Base-by-base conservation (phyloP, 495 filamentous ascomycete genomes). In the Penicillium desertorum region DNA sequence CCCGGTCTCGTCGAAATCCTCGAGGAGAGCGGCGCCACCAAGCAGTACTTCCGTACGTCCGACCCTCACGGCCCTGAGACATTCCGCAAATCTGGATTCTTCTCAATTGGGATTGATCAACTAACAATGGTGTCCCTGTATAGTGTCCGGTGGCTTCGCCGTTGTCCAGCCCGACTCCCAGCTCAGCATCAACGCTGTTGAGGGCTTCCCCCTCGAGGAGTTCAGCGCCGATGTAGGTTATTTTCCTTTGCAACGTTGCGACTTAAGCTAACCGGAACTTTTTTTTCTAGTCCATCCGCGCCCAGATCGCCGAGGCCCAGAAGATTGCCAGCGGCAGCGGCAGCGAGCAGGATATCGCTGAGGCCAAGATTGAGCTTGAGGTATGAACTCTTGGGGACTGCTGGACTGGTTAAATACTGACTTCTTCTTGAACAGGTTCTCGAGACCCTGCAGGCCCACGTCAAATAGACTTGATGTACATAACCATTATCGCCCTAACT, bases 311-410 rank as follows among this genome's bases (percentile, higher is more conserved):
- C 51, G 94, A 99, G 79, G 90, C 93, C 58, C 89, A 96, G 79
- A 97, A 96, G 86, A 88, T 98, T 75, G 91, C 88, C 58, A 81
- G 77, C 70, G 94, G 94, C 63, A 84, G 81, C 69, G 94, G 94
- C 66, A 96, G 92, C 73, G 94, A 98, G 84, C 88, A 92, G 77
- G 94, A 99, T 70, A 89, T 96, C 74, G 92, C 92, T 55, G 94
- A 98, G 84, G 94, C 94, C 56, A 97, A 94, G 83, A 90, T 98
- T 71, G 95, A 99, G 81, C 78, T 99, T 61, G 94, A 98, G 89
- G 94, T 96, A 78, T 60, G 81, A 64, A 49, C 42, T 41, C 52
- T 41, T 29, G 27, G 16, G 22, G 29, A 34, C 34, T 9, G 34
- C 23, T 57, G 19, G 22, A 39, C 16, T 5, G 14, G 47, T 14